Percentiles rank a stretch among this genome's conserved stretches.
Conservation (phyloP, 1,284 basidiomycete genomes). For the Rhodotorula sp. region DNA sequence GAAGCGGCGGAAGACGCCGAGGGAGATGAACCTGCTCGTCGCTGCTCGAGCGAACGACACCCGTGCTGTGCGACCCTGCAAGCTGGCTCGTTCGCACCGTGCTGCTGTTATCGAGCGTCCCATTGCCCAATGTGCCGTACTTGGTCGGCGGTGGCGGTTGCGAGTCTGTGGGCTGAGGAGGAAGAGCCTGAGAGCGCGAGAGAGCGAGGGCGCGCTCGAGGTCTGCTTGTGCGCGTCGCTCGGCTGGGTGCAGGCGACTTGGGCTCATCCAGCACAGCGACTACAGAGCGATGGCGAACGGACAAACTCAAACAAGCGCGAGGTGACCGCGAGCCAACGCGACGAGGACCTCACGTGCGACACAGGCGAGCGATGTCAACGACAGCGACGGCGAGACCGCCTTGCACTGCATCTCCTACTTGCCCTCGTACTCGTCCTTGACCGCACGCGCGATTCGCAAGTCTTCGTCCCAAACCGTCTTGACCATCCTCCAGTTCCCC, state of each 20-base stretch:
- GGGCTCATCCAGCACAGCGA: too few relatives aligned
- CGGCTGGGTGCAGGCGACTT: not conserved
- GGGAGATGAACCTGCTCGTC: not conserved
- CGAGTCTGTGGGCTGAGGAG: not conserved
- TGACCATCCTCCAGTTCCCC: conserved; percentile 18
- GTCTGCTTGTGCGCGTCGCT: not conserved
- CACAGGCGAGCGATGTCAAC: not conserved
- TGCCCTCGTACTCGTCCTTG: not conserved
- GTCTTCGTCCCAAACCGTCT: conserved; percentile 29
- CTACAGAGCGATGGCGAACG: not conserved
- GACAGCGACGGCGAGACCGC: not conserved
- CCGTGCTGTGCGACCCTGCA: not conserved
- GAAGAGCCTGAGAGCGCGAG: not conserved
- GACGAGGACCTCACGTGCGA: not conserved
- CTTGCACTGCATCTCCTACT: not conserved
- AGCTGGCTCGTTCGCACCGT: not conserved
- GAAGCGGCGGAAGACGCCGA: too few relatives aligned
- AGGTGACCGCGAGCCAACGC: not conserved
- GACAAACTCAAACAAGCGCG: not conserved
- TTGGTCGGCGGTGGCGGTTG: not conserved
- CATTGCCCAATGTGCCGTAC: conserved; percentile 4
- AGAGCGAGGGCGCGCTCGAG: not conserved
- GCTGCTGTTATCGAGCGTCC: not conserved
- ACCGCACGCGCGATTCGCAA: conserved; percentile 25
- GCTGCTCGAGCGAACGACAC: not conserved